Evolutionary conservation across 2,329 filamentous ascomycete species (phyloP).

Genomic region (Xylaria sp.): DNA sequence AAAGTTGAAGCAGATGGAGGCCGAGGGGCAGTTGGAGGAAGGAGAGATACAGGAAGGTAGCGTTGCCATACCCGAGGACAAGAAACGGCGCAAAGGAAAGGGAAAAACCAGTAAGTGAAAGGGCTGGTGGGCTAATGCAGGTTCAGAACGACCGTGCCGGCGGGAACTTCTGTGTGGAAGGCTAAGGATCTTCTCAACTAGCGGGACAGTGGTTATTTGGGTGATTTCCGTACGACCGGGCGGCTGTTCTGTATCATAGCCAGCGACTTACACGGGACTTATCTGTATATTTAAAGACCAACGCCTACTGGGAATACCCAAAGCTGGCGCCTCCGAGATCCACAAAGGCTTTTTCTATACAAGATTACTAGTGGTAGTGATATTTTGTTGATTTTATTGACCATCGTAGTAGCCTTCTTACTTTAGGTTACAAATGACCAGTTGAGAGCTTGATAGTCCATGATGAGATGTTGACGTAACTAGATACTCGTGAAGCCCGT

Average conservation of each 20-base stretch:
- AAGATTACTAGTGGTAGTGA: too few species aligned
- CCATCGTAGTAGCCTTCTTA: background rate
- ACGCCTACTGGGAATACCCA: background rate
- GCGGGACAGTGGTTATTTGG: background rate
- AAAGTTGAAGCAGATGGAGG: slow-evolving; percentile 77
- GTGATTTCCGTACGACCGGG: too few species aligned
- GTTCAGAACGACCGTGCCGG: background rate
- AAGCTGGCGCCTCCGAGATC: background rate
- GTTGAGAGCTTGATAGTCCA: background rate
- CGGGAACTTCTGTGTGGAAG: background rate
- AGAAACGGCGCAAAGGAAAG: slow-evolving; percentile 58
- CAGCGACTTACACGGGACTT: background rate
- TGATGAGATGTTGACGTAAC: background rate
- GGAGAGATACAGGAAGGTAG: slow-evolving; percentile 81
- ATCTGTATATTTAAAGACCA: background rate
- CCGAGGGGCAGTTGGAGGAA: slow-evolving; percentile 65
- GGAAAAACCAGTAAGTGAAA: slow-evolving; percentile 54
- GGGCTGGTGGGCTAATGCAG: background rate
- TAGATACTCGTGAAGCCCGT: background rate
- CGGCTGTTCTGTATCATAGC: background rate
- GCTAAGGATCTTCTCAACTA: background rate
- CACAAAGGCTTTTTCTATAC: background rate
- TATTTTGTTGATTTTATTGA: too few species aligned
- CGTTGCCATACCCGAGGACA: slow-evolving; percentile 70
- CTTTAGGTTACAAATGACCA: background rate